These are phyloP conservation scores for Tricholoma hemisulphureum DNA, from an alignment of 768 basidiomycete species.

Conservation along the genomic window DNA sequence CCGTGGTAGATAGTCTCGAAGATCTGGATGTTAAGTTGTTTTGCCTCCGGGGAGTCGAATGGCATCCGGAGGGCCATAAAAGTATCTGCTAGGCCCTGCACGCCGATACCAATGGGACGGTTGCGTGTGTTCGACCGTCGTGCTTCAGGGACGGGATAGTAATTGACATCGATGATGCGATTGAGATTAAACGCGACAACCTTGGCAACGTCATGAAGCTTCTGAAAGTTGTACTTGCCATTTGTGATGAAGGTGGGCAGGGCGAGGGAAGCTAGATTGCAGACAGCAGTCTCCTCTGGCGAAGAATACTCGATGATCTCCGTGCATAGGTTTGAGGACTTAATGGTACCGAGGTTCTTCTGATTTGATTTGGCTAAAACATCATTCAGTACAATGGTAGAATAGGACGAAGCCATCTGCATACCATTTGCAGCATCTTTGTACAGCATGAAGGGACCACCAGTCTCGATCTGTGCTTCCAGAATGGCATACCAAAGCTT, in stretches of 20 bases:
- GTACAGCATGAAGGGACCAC: constrained; percentile 99
- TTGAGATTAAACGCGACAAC: constrained; percentile 93
- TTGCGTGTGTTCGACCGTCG: constrained; percentile 94
- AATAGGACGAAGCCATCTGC: constrained; percentile 22
- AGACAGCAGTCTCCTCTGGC: constrained; percentile 96
- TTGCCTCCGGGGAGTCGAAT: constrained; percentile 87
- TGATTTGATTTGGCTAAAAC: constrained; percentile 91
- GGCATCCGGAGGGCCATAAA: constrained; percentile 98
- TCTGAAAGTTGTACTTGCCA: constrained; percentile 89
- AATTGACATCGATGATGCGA: constrained; percentile 91
- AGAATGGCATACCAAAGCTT: constrained; percentile 98
- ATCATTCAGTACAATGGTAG: background rate
- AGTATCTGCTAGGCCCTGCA: constrained; percentile 95
- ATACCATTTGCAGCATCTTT: constrained; percentile 92
- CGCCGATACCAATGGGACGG: constrained; percentile 95
- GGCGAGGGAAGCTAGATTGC: constrained; percentile 96
- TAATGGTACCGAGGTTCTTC: constrained; percentile 97
- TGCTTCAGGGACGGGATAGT: constrained; percentile 92
- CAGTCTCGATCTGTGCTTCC: constrained; percentile 97
- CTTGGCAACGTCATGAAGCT: constrained; percentile 90
- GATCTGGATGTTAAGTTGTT: constrained; percentile 88
- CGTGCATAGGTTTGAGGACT: constrained; percentile 98
- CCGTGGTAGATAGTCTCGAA: constrained; percentile 99
- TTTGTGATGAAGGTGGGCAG: constrained; percentile 87
- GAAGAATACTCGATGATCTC: constrained; percentile 99